Percentiles rank a stretch among this genome's conserved stretches.
Evolutionary conservation across 306 rosid species (phyloP).

Genomic region (Dalbergia oliveri): DNA sequence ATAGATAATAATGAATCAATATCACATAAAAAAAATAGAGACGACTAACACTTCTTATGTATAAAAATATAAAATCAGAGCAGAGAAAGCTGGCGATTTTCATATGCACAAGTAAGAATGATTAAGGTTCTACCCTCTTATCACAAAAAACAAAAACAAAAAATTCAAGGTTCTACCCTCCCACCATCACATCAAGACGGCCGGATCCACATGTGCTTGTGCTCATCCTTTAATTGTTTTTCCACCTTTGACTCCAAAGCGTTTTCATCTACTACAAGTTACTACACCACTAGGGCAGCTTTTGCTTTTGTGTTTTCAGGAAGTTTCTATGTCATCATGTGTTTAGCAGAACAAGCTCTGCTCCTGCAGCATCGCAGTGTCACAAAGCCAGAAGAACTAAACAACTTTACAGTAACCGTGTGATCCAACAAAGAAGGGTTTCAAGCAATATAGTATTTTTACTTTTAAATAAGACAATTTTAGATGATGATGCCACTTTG

Average conservation of each 20-base stretch:
- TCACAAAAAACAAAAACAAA: too few species aligned
- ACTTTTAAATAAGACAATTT: conserved; percentile 11
- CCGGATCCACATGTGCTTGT: conserved; percentile 28
- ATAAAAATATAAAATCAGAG: not conserved
- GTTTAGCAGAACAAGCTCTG: conserved; percentile 27
- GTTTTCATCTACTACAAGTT: conserved; percentile 14
- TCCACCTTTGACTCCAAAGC: not conserved
- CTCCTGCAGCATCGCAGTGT: conserved; percentile 4
- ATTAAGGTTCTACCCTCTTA: conserved; percentile 4
- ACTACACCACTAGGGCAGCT: conserved; percentile 13
- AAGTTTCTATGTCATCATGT: conserved; percentile 43
- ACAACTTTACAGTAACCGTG: conserved; percentile 12
- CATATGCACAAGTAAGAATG: conserved; percentile 43
- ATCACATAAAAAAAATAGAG: too few species aligned
- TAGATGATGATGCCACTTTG: conserved; percentile 8
- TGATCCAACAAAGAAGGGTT: not conserved
- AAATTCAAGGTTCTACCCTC: conserved; percentile 3
- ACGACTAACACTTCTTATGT: too few species aligned
- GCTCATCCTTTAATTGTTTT: conserved; percentile 13
- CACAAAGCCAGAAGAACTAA: not conserved
- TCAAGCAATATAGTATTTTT: not conserved
- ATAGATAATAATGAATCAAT: too few species aligned
- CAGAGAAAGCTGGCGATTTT: conserved; percentile 44
- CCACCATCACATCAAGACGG: conserved; percentile 11
- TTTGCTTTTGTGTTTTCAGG: conserved; percentile 31